A percentile compares a stretch with the other conserved stretches of the same genome.
Evolutionary conservation across 805 yeast species (phyloP).

Genomic region (Deakozyma indianensis): DNA sequence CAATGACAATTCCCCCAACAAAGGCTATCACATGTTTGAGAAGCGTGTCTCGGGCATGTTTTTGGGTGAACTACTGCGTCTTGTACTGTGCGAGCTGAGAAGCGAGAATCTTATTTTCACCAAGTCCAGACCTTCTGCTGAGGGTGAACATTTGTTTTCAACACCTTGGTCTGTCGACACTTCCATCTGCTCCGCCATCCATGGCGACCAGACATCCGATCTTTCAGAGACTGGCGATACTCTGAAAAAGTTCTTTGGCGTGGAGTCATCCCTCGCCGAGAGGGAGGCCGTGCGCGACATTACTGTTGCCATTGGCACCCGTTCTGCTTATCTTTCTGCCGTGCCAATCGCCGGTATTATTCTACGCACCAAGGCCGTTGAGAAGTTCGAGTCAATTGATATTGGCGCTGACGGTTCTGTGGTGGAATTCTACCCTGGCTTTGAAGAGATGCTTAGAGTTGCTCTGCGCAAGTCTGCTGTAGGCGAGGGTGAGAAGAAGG

Average conservation of each 20-base stretch:
- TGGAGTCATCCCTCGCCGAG: constrained; percentile 55
- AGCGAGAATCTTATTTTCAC: constrained; percentile 39
- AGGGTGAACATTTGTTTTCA: constrained; percentile 23
- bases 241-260: constrained; percentile 41
- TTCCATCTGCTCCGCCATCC: constrained; percentile 74
- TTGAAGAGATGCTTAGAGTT: constrained; percentile 63
- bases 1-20: constrained; percentile 63
- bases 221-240: constrained; percentile 21
- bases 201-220: constrained; percentile 67
- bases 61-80: constrained; percentile 78
- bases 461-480: constrained; percentile 49
- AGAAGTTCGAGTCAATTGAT: constrained; percentile 59
- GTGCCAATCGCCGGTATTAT: constrained; percentile 79
- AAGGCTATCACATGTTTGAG: constrained; percentile 83
- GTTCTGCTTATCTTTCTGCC: constrained; percentile 85
- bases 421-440: constrained; percentile 86
- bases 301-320: constrained; percentile 65
- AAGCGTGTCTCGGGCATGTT: constrained; percentile 89
- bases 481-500: constrained; percentile 61
- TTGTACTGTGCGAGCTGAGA: constrained; percentile 50
- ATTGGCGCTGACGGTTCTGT: constrained; percentile 95
- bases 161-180: constrained; percentile 68
- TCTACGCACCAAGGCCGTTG: constrained; percentile 51
- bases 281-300: constrained; percentile 57
- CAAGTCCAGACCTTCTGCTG: constrained; percentile 16